Conservation (phyloP, 1,139 yeast species). For the Candida anutae region DNA sequence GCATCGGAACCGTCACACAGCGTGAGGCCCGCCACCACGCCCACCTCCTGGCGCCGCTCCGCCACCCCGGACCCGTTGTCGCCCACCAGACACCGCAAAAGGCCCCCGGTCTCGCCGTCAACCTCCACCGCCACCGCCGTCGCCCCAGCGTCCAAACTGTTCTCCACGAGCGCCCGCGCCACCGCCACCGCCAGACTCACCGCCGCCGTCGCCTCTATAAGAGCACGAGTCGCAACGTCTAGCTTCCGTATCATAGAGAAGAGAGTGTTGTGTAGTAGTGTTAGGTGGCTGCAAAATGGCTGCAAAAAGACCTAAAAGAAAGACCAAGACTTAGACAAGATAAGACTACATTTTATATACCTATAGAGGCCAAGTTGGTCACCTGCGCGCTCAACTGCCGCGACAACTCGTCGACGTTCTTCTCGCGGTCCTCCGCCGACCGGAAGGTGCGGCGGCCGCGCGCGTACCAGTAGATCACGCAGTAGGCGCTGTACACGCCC, state of each 20-base stretch:
- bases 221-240: not conserved
- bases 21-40: too few species aligned
- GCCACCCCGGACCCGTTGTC: not conserved
- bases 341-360: too few species aligned
- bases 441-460: conserved; percentile 29
- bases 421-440: conserved; percentile 18
- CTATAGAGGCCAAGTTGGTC: conserved; percentile 17
- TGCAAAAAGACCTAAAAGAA: too few species aligned
- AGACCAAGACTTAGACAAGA: too few species aligned
- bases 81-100: not conserved
- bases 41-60: not conserved
- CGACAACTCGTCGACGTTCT: conserved; percentile 17
- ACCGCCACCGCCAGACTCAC: not conserved
- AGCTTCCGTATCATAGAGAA: not conserved
- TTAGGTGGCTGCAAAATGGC: not conserved
- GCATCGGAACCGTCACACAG: too few species aligned
- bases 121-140: not conserved
- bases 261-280: not conserved
- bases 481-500: conserved; percentile 46
- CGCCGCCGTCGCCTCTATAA: not conserved
- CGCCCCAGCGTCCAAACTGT: conserved; percentile 1
- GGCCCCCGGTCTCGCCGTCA: not conserved
- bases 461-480: conserved; percentile 48
- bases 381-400: conserved; percentile 21
- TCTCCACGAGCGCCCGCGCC: not conserved